Evolutionary conservation across 2,329 filamentous ascomycete species (phyloP), one percentile per base, ranked within the genome.

Genomic region (Penicillium sp.): DNA sequence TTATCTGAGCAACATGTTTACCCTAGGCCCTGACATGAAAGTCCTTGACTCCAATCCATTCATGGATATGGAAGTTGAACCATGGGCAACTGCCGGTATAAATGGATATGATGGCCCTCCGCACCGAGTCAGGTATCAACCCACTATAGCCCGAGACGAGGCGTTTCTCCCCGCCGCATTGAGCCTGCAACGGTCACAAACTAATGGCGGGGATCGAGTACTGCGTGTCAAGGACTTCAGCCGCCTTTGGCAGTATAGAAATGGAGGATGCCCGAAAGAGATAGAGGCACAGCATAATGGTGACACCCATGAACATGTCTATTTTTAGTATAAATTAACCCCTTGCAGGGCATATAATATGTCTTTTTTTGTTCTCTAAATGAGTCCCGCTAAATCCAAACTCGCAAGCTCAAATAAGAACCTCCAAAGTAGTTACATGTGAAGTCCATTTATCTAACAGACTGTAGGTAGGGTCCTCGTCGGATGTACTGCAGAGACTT

Each of bases 1-100:
- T 60, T 80, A 80, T 49, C 61, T 80, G 31, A 69, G 75, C 53
- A 67, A 67, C 15, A 78, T 80, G 70, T 80, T 80, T 56, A 72
- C 75, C 3, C 62, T 73, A 27, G 66, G 71, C 13, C 62, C 65
- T 53, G 65, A 68, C 46, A 46, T 46, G 31, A 66, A 31, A 31
- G 69, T 69, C 12, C 59, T 71, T 7, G 69, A 72, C 6, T 64
- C 67, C 0, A 74, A 75, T 42, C 59, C 64, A 1, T 77, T 75
- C 52, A 75, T 77, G 69, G 67, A 74, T 46, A 67, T 65, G 54
- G 60, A 69, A 45, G 63, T 72, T 1, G 65, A 71, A 21, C 50
- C 55, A 17, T 57, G 42, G 42, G 43, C 48, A 31, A 56, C 50
- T 7, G 35, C 55, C 1, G 55, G 50, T 5, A 43, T 51, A 2